Evolutionary conservation across 129 eudicot species (phyloP).

Genomic region (Chrysanthemum seticuspe): DNA sequence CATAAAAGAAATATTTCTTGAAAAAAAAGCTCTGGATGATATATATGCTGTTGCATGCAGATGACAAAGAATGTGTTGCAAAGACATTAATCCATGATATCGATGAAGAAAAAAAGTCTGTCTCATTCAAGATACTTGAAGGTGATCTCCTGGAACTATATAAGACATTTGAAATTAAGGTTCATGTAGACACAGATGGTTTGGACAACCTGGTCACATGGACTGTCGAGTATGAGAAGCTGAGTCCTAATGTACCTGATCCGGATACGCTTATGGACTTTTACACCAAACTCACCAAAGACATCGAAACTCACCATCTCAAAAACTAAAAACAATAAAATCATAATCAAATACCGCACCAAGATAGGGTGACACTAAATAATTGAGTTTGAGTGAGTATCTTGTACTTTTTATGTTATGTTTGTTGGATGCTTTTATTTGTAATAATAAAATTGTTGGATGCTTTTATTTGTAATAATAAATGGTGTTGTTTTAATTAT

Average conservation of each 20-base stretch:
- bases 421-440: neutral
- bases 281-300: conserved; percentile 22
- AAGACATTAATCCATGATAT: conserved; percentile 19
- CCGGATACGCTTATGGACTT: conserved; percentile 28
- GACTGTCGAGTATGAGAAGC: conserved; percentile 34
- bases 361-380: conserved; percentile 7
- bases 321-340: conserved; percentile 12
- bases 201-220: conserved; percentile 25
- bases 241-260: conserved; percentile 28
- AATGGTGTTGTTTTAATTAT: neutral
- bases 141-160: conserved; percentile 30
- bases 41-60: conserved; percentile 1
- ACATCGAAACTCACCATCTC: conserved; percentile 28
- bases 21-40: neutral
- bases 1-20: too few relatives aligned
- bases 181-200: conserved; percentile 29
- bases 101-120: conserved; percentile 25
- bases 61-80: conserved; percentile 25
- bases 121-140: conserved; percentile 24
- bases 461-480: neutral
- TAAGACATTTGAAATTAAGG: conserved; percentile 19
- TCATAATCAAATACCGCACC: neutral
- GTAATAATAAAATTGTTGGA: neutral
- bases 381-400: conserved; percentile 8
- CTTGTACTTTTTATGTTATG: conserved; percentile 3